Evolutionary conservation across 441 rosid genomes (phyloP).

Genomic region (Erodium chrysanthum): DNA sequence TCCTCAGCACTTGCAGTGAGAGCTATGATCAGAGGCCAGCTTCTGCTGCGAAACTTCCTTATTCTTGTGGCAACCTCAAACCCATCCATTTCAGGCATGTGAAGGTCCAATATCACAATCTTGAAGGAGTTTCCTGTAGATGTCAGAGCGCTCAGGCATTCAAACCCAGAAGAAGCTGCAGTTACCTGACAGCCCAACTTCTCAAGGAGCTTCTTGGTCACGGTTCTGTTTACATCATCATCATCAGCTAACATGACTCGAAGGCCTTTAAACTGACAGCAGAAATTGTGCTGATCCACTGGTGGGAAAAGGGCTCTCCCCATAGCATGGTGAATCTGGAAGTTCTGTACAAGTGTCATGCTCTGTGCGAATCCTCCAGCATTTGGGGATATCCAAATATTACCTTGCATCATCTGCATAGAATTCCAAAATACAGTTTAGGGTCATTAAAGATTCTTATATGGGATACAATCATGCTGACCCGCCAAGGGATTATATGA

Average conservation of each 20-base stretch:
- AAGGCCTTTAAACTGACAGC: constrained; percentile 41
- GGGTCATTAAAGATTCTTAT: too few relatives aligned
- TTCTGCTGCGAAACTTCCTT: constrained; percentile 46
- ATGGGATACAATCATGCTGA: too few relatives aligned
- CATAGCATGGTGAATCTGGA: constrained; percentile 34
- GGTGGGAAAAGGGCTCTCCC: not conserved
- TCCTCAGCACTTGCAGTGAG: constrained; percentile 61
- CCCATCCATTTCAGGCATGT: constrained; percentile 68
- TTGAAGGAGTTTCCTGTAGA: constrained; percentile 39
- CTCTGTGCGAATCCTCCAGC: constrained; percentile 42
- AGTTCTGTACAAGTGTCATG: constrained; percentile 49
- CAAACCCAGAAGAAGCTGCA: constrained; percentile 55
- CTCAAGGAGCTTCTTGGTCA: constrained; percentile 46
- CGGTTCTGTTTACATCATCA: constrained; percentile 48
- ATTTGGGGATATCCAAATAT: constrained; percentile 44
- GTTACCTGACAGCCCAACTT: constrained; percentile 54
- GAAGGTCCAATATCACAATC: constrained; percentile 51
- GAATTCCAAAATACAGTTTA: not conserved
- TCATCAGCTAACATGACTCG: constrained; percentile 49
- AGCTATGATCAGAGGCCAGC: constrained; percentile 56
- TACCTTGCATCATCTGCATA: constrained; percentile 72
- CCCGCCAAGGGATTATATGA: not conserved
- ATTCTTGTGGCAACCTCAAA: constrained; percentile 60
- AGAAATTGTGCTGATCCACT: constrained; percentile 32
- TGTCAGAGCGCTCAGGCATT: constrained; percentile 45